Evolutionary conservation across 208 protist species (phyloP), one percentile per base, ranked within the genome.

Genomic region (Wallacemonas sp.): DNA sequence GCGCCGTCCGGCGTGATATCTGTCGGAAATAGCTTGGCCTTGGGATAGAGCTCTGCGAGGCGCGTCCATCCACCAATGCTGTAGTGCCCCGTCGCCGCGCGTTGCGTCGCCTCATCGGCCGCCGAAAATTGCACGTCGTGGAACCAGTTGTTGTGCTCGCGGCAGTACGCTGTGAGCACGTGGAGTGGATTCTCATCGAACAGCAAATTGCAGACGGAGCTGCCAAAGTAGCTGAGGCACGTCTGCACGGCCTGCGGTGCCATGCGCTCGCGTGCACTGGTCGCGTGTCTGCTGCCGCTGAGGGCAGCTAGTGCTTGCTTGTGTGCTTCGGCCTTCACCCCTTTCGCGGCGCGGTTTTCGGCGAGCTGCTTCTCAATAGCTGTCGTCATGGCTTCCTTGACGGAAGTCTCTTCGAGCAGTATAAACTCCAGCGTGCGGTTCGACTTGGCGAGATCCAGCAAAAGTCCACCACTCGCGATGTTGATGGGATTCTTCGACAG

Each of bases 401-500:
- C 76, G 4, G 68, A 13, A 1, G 78, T 95, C 30, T 76, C 66
- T 3, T 93, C 76, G 1, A 97, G 70, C n/a, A 53, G 44, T 10
- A 97, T 81, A 34, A 79, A 69, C 48, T 89, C 78, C 37, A 97
- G 71, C 6, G 76, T 72, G 0, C 66, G 15, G 58, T 93, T 95
- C 17, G 53, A 46, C 58, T 78, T 85, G 0, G 68, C 78, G 15
- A 95, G 80, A 17, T 94, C 78, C 0, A 97, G 72, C 29, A 97
- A 55, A 10, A 75, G 66, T 3, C 66, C 58, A 13, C 79, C 82
- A 2, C 71, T 79, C 6, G 80, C 71, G 57, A 95, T 86, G 41
- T 77, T 93, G 62, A 97, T 76, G 19, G 87, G 85, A 60, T 97
- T 97, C 38, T 87, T 63, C 0, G 83, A 91, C 29, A 97, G 61